Conservation (phyloP, 345 rosid species). For the Raphanus sativus region DNA sequence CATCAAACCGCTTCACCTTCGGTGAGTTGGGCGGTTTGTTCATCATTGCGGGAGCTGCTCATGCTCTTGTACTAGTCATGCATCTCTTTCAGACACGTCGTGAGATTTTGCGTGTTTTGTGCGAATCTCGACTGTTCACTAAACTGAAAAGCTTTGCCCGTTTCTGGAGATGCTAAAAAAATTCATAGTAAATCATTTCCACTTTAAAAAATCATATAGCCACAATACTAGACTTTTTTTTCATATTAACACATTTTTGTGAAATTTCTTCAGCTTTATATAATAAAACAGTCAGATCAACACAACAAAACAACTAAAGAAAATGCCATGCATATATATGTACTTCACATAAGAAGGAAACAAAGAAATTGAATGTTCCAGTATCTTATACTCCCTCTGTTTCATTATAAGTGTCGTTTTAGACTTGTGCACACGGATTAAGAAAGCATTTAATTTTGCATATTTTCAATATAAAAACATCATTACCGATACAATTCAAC, state of each 20-base stretch:
- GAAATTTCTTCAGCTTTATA: background rate
- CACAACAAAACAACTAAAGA: background rate
- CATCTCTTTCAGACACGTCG: background rate
- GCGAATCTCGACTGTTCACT: background rate
- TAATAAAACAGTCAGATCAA: background rate
- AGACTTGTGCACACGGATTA: too few species aligned
- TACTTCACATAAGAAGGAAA: background rate
- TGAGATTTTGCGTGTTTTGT: background rate
- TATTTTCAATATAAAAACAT: too few species aligned
- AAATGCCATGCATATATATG: background rate
- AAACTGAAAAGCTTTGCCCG: background rate
- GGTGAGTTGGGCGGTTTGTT: background rate
- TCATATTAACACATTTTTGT: background rate
- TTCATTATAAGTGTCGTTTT: too few species aligned
- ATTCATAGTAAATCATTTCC: background rate
- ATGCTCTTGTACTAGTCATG: background rate
- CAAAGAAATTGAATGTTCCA: background rate
- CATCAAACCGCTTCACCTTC: background rate
- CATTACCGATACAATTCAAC: too few species aligned
- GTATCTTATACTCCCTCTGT: too few species aligned
- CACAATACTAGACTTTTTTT: background rate
- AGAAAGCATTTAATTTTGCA: too few species aligned
- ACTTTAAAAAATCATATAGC: background rate
- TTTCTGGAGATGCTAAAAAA: background rate
- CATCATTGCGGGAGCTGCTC: background rate